Conservation (phyloP, 192 early-diverging fungal species). For the Phlyctochytrium planicorne region DNA sequence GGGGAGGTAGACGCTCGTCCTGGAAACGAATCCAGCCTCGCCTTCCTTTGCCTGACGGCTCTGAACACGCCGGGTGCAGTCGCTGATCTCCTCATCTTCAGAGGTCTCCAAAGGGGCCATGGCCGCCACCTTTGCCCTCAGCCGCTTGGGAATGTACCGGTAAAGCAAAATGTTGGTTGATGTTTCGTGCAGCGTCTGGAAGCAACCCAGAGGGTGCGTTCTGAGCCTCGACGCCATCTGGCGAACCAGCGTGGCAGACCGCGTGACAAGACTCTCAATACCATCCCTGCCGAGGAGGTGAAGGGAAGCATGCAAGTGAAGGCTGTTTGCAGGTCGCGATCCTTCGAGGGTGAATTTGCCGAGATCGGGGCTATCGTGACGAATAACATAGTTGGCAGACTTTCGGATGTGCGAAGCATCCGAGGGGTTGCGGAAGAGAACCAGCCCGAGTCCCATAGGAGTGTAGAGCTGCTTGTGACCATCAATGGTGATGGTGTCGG, state of each 20-base stretch:
- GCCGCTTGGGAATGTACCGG: constrained; percentile 41
- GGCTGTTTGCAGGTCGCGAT: constrained; percentile 47
- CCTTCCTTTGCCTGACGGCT: constrained; percentile 17
- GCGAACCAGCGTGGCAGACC: constrained; percentile 42
- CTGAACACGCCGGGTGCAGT: constrained; percentile 40
- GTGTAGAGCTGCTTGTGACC: constrained; percentile 65
- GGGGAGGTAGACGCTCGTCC: constrained; percentile 30
- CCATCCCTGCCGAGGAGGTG: constrained; percentile 51
- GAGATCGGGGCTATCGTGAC: constrained; percentile 46
- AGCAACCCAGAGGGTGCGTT: constrained; percentile 34
- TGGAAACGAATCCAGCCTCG: constrained; percentile 42
- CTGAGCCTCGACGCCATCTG: constrained; percentile 44
- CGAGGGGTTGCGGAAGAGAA: constrained; percentile 43
- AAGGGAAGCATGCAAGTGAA: constrained; percentile 55
- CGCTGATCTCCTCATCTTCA: constrained; percentile 31
- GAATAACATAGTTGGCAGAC: constrained; percentile 57
- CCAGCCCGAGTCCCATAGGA: constrained; percentile 55
- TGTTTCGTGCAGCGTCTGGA: constrained; percentile 48
- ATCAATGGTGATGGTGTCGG: constrained; percentile 59
- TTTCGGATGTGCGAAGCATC: constrained; percentile 45
- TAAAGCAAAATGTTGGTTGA: constrained; percentile 53
- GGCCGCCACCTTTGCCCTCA: constrained; percentile 40
- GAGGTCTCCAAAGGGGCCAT: constrained; percentile 22
- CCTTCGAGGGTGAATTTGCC: constrained; percentile 60
- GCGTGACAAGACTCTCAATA: constrained; percentile 54